Conservation (phyloP, 179 eudicot genomes). For the Silene noctiflora region DNA sequence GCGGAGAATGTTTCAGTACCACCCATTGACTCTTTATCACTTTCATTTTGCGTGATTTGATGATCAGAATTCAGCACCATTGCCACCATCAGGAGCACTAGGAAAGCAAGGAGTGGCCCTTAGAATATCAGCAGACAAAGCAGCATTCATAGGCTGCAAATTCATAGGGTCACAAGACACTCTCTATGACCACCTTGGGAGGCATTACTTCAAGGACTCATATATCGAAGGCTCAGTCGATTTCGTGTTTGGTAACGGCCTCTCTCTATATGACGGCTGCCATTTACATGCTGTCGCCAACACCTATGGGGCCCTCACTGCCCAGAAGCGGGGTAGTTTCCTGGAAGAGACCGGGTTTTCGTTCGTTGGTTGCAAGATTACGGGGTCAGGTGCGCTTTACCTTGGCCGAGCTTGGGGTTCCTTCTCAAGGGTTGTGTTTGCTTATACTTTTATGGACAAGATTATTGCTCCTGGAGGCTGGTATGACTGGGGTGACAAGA, state of each 20-base stretch:
- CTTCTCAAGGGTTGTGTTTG: constrained; percentile 78
- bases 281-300: constrained; percentile 63
- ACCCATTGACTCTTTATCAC: no score
- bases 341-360: constrained; percentile 83
- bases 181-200: constrained; percentile 70
- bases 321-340: constrained; percentile 75
- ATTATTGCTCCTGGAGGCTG: constrained; percentile 73
- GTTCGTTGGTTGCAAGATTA: constrained; percentile 62
- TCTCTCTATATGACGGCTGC: constrained; percentile 62
- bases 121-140: constrained; percentile 76
- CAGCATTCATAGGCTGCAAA: constrained; percentile 68
- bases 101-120: constrained; percentile 90
- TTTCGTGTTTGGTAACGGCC: constrained; percentile 80
- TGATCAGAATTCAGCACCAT: constrained; percentile 62
- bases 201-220: constrained; percentile 78
- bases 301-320: constrained; percentile 68
- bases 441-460: constrained; percentile 87
- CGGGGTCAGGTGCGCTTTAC: constrained; percentile 84
- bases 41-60: neutral
- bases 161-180: constrained; percentile 84
- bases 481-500: constrained; percentile 88
- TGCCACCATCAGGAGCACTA: constrained; percentile 63
- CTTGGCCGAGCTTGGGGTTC: constrained; percentile 89
- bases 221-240: constrained; percentile 85
- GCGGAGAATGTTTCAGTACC: no score